These are phyloP conservation scores for Pneumocystis murina DNA, from an alignment of 1,139 yeast genomes.

Conservation along the genomic window DNA sequence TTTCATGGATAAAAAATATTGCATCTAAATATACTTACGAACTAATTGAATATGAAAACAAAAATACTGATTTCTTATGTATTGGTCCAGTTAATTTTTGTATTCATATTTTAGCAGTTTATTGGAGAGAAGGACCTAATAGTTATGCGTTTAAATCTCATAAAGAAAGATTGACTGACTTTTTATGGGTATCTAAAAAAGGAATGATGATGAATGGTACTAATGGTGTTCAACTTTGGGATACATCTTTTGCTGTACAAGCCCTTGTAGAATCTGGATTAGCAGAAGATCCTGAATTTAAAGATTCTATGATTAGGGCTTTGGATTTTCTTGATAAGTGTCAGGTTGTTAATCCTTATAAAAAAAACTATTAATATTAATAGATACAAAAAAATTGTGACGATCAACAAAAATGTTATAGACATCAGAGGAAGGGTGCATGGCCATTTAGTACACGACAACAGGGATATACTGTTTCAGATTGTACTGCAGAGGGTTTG, in stretches of 20 bases:
- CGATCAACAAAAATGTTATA: conserved; percentile 47
- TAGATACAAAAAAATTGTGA: conserved; percentile 74
- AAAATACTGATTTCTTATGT: conserved; percentile 65
- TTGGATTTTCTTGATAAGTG: conserved; percentile 56
- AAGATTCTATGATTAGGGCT: conserved; percentile 45
- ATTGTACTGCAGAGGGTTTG: conserved; percentile 91
- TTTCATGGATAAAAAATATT: conserved; percentile 48
- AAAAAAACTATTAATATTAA: conserved; percentile 20
- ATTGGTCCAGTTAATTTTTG: conserved; percentile 93
- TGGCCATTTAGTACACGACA: conserved; percentile 95
- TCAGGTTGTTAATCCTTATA: conserved; percentile 5
- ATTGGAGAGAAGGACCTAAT: conserved; percentile 51
- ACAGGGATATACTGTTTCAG: conserved; percentile 93
- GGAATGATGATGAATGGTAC: conserved; percentile 96
- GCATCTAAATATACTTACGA: conserved; percentile 44
- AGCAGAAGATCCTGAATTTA: conserved; percentile 46
- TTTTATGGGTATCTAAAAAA: conserved; percentile 68
- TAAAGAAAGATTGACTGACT: conserved; percentile 53
- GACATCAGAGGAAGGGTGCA: conserved; percentile 80
- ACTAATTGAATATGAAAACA: conserved; percentile 55
- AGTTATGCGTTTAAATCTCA: conserved; percentile 47
- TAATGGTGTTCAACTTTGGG: conserved; percentile 97
- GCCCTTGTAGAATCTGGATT: conserved; percentile 68
- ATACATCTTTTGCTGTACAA: conserved; percentile 79
- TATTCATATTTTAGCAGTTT: conserved; percentile 59